A percentile compares a stretch with the other conserved stretches of the same genome.
Conservation (phyloP, 208 protist species). For the Leishmania guyanensis region DNA sequence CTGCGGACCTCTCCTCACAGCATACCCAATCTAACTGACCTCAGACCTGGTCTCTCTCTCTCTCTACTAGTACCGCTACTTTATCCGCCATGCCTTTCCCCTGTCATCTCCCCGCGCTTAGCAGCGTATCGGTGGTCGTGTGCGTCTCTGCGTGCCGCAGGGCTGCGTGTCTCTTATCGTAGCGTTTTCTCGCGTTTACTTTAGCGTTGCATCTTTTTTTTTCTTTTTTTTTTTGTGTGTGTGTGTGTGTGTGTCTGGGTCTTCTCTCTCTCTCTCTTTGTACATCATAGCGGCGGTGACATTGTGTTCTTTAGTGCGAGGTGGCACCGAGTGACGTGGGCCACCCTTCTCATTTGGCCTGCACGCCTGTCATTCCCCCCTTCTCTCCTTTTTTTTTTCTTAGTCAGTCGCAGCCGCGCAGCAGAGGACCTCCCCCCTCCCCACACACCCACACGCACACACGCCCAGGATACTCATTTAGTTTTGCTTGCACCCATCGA, state of each 20-base stretch:
- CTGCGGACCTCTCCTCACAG: not conserved
- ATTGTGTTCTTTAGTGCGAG: not conserved
- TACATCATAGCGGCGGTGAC: not conserved
- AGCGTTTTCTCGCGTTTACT: not conserved
- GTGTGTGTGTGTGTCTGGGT: too few species aligned
- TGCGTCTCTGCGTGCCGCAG: not conserved
- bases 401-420: not conserved
- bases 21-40: not conserved
- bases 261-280: not conserved
- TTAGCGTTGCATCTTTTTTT: not conserved
- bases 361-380: not conserved
- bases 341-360: not conserved
- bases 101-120: not conserved
- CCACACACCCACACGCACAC: not conserved
- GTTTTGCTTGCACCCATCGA: not conserved
- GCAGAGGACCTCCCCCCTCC: not conserved
- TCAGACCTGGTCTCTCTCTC: not conserved
- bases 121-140: not conserved
- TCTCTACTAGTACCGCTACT: not conserved
- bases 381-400: not conserved
- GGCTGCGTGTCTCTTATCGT: not conserved
- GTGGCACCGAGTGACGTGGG: not conserved
- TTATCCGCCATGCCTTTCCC: not conserved
- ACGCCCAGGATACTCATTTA: not conserved
- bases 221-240: not conserved